phyloP scores from a whole-genome alignment of 2,329 filamentous ascomycete species.

The Aspergillus sp. region DNA sequence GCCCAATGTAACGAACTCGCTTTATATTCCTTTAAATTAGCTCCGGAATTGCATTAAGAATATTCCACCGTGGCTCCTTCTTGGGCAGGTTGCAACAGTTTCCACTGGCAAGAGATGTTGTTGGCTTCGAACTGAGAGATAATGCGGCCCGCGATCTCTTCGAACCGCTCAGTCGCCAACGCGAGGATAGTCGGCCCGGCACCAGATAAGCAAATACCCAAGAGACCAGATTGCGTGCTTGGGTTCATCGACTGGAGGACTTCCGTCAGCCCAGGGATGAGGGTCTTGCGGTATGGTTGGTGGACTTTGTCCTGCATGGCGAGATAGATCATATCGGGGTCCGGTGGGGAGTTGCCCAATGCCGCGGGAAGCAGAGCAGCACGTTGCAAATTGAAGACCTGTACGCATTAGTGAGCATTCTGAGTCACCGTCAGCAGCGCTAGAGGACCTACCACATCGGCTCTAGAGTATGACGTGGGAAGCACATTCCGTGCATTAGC shows the following conservation, averaged over 20 bases:
- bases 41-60: background rate
- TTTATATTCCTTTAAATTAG: background rate
- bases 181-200: conserved; percentile 93
- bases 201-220: conserved; percentile 91
- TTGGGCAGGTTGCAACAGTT: conserved; percentile 78
- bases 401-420: background rate
- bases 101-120: conserved; percentile 72
- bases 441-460: conserved; percentile 63
- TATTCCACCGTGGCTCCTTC: conserved; percentile 42
- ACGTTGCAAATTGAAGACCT: conserved; percentile 83
- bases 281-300: conserved; percentile 84
- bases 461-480: conserved; percentile 68
- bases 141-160: conserved; percentile 73
- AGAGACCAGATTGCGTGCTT: conserved; percentile 73
- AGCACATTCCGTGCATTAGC: conserved; percentile 82
- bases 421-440: background rate
- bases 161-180: conserved; percentile 83
- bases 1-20: background rate
- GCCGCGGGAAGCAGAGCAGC: conserved; percentile 86
- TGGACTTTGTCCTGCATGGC: conserved; percentile 99
- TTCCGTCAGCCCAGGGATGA: conserved; percentile 86
- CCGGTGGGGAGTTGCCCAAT: conserved; percentile 79
- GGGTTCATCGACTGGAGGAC: conserved; percentile 90
- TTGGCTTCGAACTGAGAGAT: conserved; percentile 62
- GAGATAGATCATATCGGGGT: conserved; percentile 89